These are phyloP conservation scores for Pleurotus giganteus DNA, from an alignment of 768 basidiomycete species.

Conservation along the genomic window DNA sequence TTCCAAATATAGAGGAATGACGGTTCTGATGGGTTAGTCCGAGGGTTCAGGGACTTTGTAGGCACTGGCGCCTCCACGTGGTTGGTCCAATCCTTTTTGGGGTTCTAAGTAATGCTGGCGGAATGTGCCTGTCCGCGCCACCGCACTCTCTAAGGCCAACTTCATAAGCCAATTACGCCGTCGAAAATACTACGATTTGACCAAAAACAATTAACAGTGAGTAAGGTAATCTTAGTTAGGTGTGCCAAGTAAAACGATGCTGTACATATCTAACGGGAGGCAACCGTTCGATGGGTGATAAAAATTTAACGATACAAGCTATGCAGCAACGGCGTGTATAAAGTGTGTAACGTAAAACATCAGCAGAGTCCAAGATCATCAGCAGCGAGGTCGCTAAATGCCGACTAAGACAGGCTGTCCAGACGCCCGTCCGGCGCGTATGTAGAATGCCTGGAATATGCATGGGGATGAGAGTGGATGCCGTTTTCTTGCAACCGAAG, in stretches of 20 bases:
- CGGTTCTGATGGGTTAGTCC: slow-evolving; percentile 10
- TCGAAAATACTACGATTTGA: not conserved
- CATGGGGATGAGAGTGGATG: slow-evolving; percentile 25
- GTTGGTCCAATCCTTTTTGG: slow-evolving; percentile 8
- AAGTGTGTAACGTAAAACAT: slow-evolving; percentile 16
- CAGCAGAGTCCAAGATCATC: slow-evolving; percentile 10
- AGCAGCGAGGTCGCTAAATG: slow-evolving; percentile 8
- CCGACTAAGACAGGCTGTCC: slow-evolving; percentile 42
- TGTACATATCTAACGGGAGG: not conserved
- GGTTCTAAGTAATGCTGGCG: slow-evolving; percentile 8
- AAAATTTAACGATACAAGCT: slow-evolving; percentile 11
- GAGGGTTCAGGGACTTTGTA: slow-evolving; percentile 7
- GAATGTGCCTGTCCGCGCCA: slow-evolving; percentile 4
- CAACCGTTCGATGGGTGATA: not conserved
- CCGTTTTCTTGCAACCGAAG: slow-evolving; percentile 32
- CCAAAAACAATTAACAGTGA: slow-evolving; percentile 4
- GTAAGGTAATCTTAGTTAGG: slow-evolving; percentile 5
- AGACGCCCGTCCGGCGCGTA: slow-evolving; percentile 47
- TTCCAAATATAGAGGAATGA: slow-evolving; percentile 4
- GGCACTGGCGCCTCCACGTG: slow-evolving; percentile 2
- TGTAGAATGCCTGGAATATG: slow-evolving; percentile 32
- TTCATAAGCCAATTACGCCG: not conserved
- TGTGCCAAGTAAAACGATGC: not conserved
- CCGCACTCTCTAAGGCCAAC: not conserved
- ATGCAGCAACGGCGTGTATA: slow-evolving; percentile 9